Evolutionary conservation across 441 rosid genomes (phyloP), one percentile per base, ranked within the genome.

Genomic region (Bruguiera hainesii): DNA sequence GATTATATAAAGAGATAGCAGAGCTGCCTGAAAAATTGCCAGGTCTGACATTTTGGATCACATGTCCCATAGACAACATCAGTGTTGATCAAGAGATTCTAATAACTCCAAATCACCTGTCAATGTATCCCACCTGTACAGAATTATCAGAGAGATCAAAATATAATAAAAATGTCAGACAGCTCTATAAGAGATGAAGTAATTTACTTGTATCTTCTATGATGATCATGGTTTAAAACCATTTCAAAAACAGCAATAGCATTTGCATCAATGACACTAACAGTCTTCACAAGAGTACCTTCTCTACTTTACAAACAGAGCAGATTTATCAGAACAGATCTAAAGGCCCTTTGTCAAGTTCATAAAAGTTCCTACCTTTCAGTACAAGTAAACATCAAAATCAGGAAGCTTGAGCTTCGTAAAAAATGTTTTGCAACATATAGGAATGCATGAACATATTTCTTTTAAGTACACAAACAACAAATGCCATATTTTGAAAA

Each of bases 61-160:
- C 74, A 90, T 67, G 83, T 83, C 65, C 99, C 93, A 79, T 90
- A 88, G 51, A 93, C 78, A 74, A 96, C 84, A 80, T 96, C 97
- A 93, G 76, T 90, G 92, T 69, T 98, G 97, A 82, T 93, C 92
- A 64, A 79, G 87, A 59, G 96, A 87, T 80, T 87, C 93, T 77
- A 96, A 31, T 75, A 89, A 75, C 83, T 96, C 97, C 74, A 89
- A 75, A 81, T 93, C 96, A 76, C 93, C 87, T 67, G 98, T 87
- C 85, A 96, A 83, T 75, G 85, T 80, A 82, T 96, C 99, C 99
- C 99, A 96, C 88, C 99, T 93, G 92, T 67, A 77, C 71, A 64
- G 73, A 73, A 56, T 71, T 67, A 65, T 71, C 68, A 76, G 73
- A 68, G 71, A 78, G 71, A 65, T 50, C 65, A 48, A 81, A 70